Base-by-base conservation (phyloP, 2,329 filamentous ascomycete species). In the Ophiocordyceps camponoti-saundersi region DNA sequence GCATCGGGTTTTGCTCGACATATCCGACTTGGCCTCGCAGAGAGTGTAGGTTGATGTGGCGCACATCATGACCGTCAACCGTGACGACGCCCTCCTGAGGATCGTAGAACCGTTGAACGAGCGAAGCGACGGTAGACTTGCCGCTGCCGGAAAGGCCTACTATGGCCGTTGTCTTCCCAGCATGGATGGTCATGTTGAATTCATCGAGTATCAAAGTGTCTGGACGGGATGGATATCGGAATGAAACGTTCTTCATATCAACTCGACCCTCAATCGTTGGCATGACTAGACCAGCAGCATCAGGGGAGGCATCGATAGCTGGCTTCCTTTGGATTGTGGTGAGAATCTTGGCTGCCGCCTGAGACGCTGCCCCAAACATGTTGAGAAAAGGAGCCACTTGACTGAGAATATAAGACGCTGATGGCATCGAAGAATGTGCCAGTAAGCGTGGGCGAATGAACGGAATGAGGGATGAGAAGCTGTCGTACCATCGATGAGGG, bases 371-470 rank as follows among this genome's bases (percentile, higher is more conserved):
- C 2, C 73, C 72, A 30, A 82, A 73, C 12, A 79, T 70, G 15
- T 78, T 75, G 15, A 83, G 61, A 44, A 81, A 70, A 0, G 79
- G 79, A 0, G 77, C 77, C 45, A 81, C 23, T n/a, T 46, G 44
- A 20, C 44, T 46, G 36, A 46, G 41, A 12, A 46, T 46, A 12
- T 46, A 46, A 5, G 45, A 46, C 16, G 45, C 45, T 46, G 32
- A 12, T 46, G 65, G 62, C 10, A 12, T 32, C 10, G 29, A 21
- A 12, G 15, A 7, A 44, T 10, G 21, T 42, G 40, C 20, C 21
- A 16, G 40, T 21, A 23, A 42, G 18, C 40, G 18, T 42, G 20
- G 40, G 40, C 11, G 40, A 13, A 42, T 42, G 11, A 20, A 23
- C 40, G 40, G 11, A 12, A 12, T n/a, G 16, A 22, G 21, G 18